Evolutionary conservation across 176 grass and related monocot species (phyloP).

Genomic region (Urochloa ruziziensis): DNA sequence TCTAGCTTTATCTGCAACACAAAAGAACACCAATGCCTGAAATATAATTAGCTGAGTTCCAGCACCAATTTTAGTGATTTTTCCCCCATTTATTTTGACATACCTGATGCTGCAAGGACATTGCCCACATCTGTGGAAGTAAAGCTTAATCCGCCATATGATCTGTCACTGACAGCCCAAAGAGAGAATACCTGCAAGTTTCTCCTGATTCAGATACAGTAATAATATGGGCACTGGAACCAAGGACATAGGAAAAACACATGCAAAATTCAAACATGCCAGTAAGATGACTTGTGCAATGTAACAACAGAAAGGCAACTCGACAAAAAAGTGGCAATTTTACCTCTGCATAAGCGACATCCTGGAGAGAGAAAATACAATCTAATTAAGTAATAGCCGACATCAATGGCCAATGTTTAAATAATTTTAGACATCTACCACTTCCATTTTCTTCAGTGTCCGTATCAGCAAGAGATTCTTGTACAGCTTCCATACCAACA

Average conservation of each 20-base stretch:
- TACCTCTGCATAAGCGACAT: constrained; percentile 92
- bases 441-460: constrained; percentile 40
- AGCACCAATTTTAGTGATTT: background rate
- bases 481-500: constrained; percentile 34
- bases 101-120: constrained; percentile 83
- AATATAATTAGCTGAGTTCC: constrained; percentile 5
- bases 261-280: background rate
- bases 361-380: constrained; percentile 92
- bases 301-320: constrained; percentile 9
- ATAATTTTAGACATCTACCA: constrained; percentile 49
- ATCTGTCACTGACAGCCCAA: constrained; percentile 83
- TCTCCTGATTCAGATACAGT: constrained; percentile 28
- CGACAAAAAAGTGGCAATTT: constrained; percentile 21
- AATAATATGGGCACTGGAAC: constrained; percentile 10
- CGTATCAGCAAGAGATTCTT: constrained; percentile 43
- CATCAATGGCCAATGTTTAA: constrained; percentile 85
- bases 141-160: too few species aligned
- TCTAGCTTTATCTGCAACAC: constrained; percentile 12
- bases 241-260: background rate
- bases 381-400: constrained; percentile 76
- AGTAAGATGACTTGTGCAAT: constrained; percentile 13
- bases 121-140: constrained; percentile 76
- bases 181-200: constrained; percentile 80
- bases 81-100: background rate
- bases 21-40: background rate